Base-by-base conservation (phyloP, 2,329 filamentous ascomycete species). In the Ophiocordyceps unilateralis region DNA sequence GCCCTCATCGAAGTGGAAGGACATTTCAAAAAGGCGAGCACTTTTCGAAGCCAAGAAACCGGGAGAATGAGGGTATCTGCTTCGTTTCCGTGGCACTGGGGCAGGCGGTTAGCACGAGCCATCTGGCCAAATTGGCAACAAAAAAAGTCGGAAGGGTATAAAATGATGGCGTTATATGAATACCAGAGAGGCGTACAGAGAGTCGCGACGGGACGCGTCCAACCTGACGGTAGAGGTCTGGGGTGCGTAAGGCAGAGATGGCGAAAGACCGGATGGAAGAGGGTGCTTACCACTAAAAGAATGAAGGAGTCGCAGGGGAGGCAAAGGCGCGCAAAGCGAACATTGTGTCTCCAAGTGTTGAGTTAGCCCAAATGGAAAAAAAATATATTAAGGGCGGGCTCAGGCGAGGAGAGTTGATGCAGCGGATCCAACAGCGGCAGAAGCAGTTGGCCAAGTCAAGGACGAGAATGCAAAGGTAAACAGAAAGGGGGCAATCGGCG, bases 1-100 rank as follows among this genome's bases (percentile, higher is more conserved):
- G 48, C 70, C 72, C 45, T 81, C 70, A 58, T 93, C 81, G 63
- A 93, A 88, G 51, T 85, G 84, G 64, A 94, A 94, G 70, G 87
- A 88, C 88, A 94, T 91, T 39, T 19, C 17, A 2, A 22, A 14
- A n/a, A 39, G 36, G 20, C 19, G 12, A 22, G 20, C 20, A 39
- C 36, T 8, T 17, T 36, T 36, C n/a, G 17, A n/a, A 34, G 30
- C 15, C 32, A 36, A 36, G 6, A 19, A 24, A 19, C 7, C 9
- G 12, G 15, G 20, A 21, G 14, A 19, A 17, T 19, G 15, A n/a
- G 4, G 36, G 5, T 26, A 19, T 14, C 15, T 30, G 26, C 6
- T 32, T 34, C 26, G 8, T 39, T 21, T 22, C 22, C 36, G 17
- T 36, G 5, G 30, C 23, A 36, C 38, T 41, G 19, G 3, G 20